Conservation (phyloP, 495 filamentous ascomycete genomes). For the Entonaema liquescens region DNA sequence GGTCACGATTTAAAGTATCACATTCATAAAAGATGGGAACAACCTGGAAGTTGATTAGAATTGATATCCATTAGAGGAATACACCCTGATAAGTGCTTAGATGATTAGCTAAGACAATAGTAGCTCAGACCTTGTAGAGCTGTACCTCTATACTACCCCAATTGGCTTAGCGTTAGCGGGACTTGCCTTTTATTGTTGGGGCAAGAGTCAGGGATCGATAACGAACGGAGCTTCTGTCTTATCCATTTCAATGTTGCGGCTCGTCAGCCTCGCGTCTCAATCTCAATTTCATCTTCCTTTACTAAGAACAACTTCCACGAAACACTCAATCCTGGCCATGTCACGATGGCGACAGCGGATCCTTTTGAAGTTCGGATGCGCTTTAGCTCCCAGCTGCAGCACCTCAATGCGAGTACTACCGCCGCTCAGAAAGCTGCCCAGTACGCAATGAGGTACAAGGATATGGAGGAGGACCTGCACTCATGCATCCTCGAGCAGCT, state of each 20-base stretch:
- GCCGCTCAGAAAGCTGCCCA: slow-evolving; percentile 91
- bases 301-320: neutral
- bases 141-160: too few relatives aligned
- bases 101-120: too few relatives aligned
- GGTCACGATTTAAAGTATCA: too few relatives aligned
- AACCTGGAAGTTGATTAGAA: too few relatives aligned
- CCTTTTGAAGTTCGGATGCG: slow-evolving; percentile 98
- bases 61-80: too few relatives aligned
- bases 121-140: too few relatives aligned
- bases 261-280: neutral
- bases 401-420: slow-evolving; percentile 86
- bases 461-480: slow-evolving; percentile 95
- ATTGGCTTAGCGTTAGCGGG: neutral
- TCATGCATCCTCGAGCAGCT: slow-evolving; percentile 96
- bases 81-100: too few relatives aligned
- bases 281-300: neutral
- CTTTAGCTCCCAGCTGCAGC: slow-evolving; percentile 86
- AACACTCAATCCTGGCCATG: neutral
- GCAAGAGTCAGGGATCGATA: neutral
- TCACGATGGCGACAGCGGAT: slow-evolving; percentile 83
- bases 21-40: too few relatives aligned
- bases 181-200: neutral
- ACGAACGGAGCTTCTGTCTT: slow-evolving; percentile 1
- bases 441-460: slow-evolving; percentile 90
- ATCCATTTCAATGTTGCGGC: slow-evolving; percentile 4